Evolutionary conservation across 805 yeast genomes (phyloP), one percentile per base, ranked within the genome.

Genomic region (Brettanomyces custersianus): DNA sequence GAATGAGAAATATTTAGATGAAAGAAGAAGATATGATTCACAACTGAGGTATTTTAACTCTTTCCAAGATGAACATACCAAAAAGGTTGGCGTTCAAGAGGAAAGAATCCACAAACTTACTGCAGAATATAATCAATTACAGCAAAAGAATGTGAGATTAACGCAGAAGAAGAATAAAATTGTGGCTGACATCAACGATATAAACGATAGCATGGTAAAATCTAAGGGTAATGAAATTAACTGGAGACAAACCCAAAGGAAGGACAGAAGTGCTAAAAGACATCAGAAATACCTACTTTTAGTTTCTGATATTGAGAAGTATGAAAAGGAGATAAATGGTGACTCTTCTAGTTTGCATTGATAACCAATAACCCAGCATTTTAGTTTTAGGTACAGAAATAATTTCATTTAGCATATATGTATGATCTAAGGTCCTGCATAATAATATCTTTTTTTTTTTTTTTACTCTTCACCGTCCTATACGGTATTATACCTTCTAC

Each of bases 1-100:
- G 5, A 59, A 59, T 28, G 72, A 66, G 34, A 42, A 51, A 15
- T 60, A 60, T 38, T 35, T 56, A 22, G 62, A 59, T 32, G 60
- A 56, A 36, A 64, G 61, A 37, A 49, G 66, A 29, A 49, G 48
- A 11, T 66, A 49, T 44, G 71, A 66, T 29, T 50, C 58, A 10
- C 54, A 52, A 17, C 29, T 51, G 20, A 52, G 69, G 34, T 45
- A 47, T 7, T 51, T 57, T 20, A 54, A 51, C 9, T 44, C 59
- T 10, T 51, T 54, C 30, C 59, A 62, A 32, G 50, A 44, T 26
- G 54, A 52, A 4, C 50, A 54, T 34, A 45, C 51, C 9, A 42
- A 44, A 5, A 50, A 47, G 25, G 37, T 62, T 18, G 41, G 41
- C n/a, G 39, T 40, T 6, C 44, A 51, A 24, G 43, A 47, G 28